Percentiles rank a stretch among this genome's conserved stretches.
Evolutionary conservation across 345 rosid species (phyloP).

Genomic region (Ricinus communis): DNA sequence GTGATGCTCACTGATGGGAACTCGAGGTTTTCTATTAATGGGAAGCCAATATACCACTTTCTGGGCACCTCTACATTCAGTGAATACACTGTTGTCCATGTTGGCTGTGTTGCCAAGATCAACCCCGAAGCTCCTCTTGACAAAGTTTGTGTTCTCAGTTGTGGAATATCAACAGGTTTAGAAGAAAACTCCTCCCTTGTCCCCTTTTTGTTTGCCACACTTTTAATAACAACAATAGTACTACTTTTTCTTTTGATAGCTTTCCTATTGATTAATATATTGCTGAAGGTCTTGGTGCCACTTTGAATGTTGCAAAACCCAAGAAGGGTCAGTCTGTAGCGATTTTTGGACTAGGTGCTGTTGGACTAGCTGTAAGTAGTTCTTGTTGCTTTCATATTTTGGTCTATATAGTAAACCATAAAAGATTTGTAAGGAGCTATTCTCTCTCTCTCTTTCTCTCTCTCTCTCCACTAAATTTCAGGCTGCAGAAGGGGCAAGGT

Average conservation of each 20-base stretch:
- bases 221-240: not conserved
- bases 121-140: slow-evolving; percentile 79
- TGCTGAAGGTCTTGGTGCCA: slow-evolving; percentile 60
- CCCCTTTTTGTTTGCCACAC: not conserved
- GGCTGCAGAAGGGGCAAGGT: slow-evolving; percentile 89
- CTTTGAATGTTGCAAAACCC: slow-evolving; percentile 76
- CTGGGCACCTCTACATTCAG: slow-evolving; percentile 80
- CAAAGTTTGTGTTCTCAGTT: slow-evolving; percentile 76
- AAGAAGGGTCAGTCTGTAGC: slow-evolving; percentile 65
- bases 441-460: not conserved
- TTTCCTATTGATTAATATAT: not conserved
- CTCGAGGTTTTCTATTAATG: slow-evolving; percentile 64
- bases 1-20: slow-evolving; percentile 67
- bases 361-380: slow-evolving; percentile 62
- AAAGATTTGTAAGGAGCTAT: not conserved
- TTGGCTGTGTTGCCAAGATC: slow-evolving; percentile 69
- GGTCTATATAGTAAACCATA: not conserved
- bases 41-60: slow-evolving; percentile 71
- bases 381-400: not conserved
- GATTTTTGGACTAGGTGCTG: slow-evolving; percentile 71
- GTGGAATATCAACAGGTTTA: slow-evolving; percentile 72
- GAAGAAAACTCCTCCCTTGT: not conserved
- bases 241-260: not conserved
- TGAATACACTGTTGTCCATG: slow-evolving; percentile 80
- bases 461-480: not conserved